Base-by-base conservation (phyloP, 2,329 filamentous ascomycete genomes). In the Penicillium sp. region DNA sequence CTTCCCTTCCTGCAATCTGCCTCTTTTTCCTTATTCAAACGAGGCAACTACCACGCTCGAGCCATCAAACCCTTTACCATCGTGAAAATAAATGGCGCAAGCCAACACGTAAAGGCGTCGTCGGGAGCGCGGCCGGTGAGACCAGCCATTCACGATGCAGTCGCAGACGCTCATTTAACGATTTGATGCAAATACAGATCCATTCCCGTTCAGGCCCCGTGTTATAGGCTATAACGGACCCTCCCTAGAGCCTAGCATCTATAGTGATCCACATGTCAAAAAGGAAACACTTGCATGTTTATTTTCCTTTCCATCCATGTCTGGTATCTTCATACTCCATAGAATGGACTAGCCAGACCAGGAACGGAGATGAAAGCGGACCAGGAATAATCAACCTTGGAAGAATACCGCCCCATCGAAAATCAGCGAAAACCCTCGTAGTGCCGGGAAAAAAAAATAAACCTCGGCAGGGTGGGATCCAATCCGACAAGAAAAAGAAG, bases 381-480 rank as follows among this genome's bases (percentile, higher is more conserved):
- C 19, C 2, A 40, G 37, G 37, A 40, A 15, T 37, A 37, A 4
- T 4, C 35, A 37, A 37, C 35, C 30, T 33, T 33, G 30, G 30
- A 37, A 37, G 17, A 49, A 26, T 17, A 17, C 8, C 6, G 13
- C 8, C 10, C 12, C 9, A 15, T 42, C 19, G 33, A 54, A 40
- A 38, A 19, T 49, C 28, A 38, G 58, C 9, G 64, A 65, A 63
- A 50, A 26, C 22, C 12, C 60, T 68, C 3, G 65, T 63, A 37
- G 10, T 8, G 19, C 6, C 30, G 51, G 26, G 57, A 28, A 28
- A 44, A 35, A 35, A 15, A 53, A 64, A 61, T 56, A 53, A 61
- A 65, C 62, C 60, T 65, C 54, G 64, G 62, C 58, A 58, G 40
- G 26, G 45, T 53, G 40, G 44, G 28, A 50, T 30, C 15, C 24